Evolutionary conservation across 257 asterid species (phyloP), one percentile per base, ranked within the genome.

Genomic region (Solanum appendiculatum): DNA sequence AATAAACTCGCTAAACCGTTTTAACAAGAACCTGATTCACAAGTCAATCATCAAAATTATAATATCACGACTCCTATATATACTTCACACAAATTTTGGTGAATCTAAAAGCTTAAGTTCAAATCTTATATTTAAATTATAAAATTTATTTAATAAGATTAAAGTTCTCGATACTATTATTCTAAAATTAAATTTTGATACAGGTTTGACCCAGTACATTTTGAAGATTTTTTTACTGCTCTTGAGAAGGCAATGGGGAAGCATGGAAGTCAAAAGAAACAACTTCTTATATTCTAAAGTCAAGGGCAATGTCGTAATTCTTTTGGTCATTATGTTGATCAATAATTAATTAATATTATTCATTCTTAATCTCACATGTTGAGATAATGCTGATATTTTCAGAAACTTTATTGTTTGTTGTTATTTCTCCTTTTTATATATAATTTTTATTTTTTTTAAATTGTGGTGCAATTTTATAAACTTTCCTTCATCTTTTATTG

Each of bases 261-360:
- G 90, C 94, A 88, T 21, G 98, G 99, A 86, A 94, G 96, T 82
- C 98, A 93, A 88, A 94, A 93, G 58, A 96, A 96, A 85, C 99
- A 95, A 90, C 93, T 96, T 66, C 90, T 96, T 85, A 93, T 85
- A 85, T 96, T 96, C 91, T 95, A 60, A 70, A 85, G 42, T 48
- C 42, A 80, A 4, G 66, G 85, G 27, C 14, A 46, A 80, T 46
- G 29, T 11, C 16, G 29, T 29, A 80, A 29, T 46, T 46, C 16
- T 5, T 8, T 12, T 42, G 34, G 37, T 15, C 75, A 68, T 29
- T 68, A 15, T 29, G 42, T 36, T 69, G 6, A 31, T 7, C 13
- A 69, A 68, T 68, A 29, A 66, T 66, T 58, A 29, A 15, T 29
- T 29, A 68, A 29, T 60, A 60, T 68, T 63, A 2, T 2, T 39